Base-by-base conservation (phyloP, 768 basidiomycete genomes). In the Cubamyces lactineus region DNA sequence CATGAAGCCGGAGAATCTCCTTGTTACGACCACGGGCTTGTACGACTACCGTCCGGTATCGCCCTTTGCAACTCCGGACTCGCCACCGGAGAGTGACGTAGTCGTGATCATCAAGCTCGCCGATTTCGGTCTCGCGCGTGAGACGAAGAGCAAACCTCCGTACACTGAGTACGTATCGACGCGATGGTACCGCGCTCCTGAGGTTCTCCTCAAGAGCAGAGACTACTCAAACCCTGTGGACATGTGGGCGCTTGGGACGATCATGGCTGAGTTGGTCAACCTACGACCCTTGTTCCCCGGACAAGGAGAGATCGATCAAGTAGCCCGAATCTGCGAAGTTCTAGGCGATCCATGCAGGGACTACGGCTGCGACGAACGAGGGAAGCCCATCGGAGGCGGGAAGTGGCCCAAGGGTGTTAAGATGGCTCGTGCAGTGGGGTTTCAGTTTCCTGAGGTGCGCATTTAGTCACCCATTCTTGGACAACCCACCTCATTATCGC, bases 161-260 rank as follows among this genome's bases (percentile, higher is more conserved):
- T 99, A 98, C 73, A 98, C 97, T 26, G 97, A 98, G 78, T 98
- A 99, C 71, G 97, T 99, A 41, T 92, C 95, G 21, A 99, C 97
- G n/a, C 84, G 97, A 42, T 99, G 97, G 97, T 99, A 99, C 76
- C 92, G 97, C 60, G 97, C 97, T 0, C 97, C 97, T 16, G 97
- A 99, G 74, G 95, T 99, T 17, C 81, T 99, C 30, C 82, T 99
- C 42, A 82, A 93, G 62, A 94, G 92, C 69, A 84, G 87, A 59
- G 91, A 98, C 73, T 99, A 99, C 72, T 96, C 94, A 11, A 92
- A 91, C 70, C 95, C 97, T 4, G 96, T 99, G 24, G 97, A 99
- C 70, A 94, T 98, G 92, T 99, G 97, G 97, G 97, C 97, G 3
- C 79, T 99, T 56, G 97, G 97, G 16, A 96, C 97, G 7, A 99